Conservation (phyloP, 768 basidiomycete genomes). For the Lactarius pseudohatsudake region DNA sequence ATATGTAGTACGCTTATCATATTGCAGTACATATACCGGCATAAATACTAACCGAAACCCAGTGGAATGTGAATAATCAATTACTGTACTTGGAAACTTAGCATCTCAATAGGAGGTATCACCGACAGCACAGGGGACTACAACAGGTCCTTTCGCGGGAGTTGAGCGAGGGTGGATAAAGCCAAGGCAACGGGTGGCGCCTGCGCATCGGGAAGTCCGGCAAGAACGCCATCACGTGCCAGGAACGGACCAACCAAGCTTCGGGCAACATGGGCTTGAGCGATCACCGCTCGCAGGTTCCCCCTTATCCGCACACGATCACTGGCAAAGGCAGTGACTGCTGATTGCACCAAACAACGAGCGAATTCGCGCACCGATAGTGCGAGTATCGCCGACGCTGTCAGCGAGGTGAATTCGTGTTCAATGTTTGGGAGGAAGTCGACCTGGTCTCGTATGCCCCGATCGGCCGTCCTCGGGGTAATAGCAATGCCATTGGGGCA, state of each 20-base stretch:
- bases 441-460: background rate
- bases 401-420: background rate
- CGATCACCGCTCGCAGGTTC: conserved; percentile 2
- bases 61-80: background rate
- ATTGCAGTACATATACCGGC: background rate
- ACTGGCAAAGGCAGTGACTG: conserved; percentile 12
- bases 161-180: conserved; percentile 15
- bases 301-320: conserved; percentile 7
- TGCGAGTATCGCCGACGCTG: conserved; percentile 20
- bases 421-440: background rate
- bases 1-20: background rate
- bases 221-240: conserved; percentile 9
- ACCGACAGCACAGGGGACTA: conserved; percentile 6
- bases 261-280: conserved; percentile 22
- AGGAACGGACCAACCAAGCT: conserved; percentile 17
- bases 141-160: background rate
- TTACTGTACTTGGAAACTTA: background rate
- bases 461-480: background rate
- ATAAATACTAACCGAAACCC: background rate
- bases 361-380: conserved; percentile 25
- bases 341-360: conserved; percentile 12
- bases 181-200: conserved; percentile 6
- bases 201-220: background rate
- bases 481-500: conserved; percentile 9
- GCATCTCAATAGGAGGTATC: conserved; percentile 2